Evolutionary conservation across 1,284 basidiomycete species (phyloP), one percentile per base, ranked within the genome.

Genomic region (Puccinia brachypodii): DNA sequence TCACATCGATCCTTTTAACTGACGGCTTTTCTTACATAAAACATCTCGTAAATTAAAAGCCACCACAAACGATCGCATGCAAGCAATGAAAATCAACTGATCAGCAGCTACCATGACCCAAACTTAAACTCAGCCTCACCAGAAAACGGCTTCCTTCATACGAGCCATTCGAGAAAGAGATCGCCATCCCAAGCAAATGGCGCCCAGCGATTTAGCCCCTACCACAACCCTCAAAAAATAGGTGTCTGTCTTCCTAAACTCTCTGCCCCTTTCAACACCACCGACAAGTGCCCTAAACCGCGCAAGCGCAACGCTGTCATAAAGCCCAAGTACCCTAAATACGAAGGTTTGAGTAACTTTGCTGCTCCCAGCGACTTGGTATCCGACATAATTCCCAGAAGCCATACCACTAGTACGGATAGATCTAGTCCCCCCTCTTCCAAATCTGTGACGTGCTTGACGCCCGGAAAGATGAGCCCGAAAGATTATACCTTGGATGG

Each of bases 331-430:
- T 56, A 8, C 25, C 77, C 77, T 25, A 79, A 79, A 56, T 79
- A 79, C 56, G 31, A 36, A 79, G 77, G 77, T 50, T 42, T 72
- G 33, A 28, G 62, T 44, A 71, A 40, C 50, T 72, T 79, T 40
- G 77, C 50, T 25, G 77, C 77, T 40, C 77, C 77, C 25, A 71
- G 38, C 16, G 66, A 79, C 69, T 53, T 79, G 47, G 36, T 79
- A 0, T 79, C 77, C 16, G 77, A 64, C 6, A 77, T 77, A 11
- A 58, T 77, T 22, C 76, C 75, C 11, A 19, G 38, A 13, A 71
- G n/a, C 40, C 33, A 47, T 4, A 42, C 40, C 40, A 14, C 36
- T 19, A 74, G 31, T 16, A 28, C 44, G 19, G 53, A 50, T 11
- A 9, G 38, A 56, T 58, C 72, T 58, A 56, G 28, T 19, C 50